Conservation (phyloP, 164 flowering plant genomes). For the Piper longum region DNA sequence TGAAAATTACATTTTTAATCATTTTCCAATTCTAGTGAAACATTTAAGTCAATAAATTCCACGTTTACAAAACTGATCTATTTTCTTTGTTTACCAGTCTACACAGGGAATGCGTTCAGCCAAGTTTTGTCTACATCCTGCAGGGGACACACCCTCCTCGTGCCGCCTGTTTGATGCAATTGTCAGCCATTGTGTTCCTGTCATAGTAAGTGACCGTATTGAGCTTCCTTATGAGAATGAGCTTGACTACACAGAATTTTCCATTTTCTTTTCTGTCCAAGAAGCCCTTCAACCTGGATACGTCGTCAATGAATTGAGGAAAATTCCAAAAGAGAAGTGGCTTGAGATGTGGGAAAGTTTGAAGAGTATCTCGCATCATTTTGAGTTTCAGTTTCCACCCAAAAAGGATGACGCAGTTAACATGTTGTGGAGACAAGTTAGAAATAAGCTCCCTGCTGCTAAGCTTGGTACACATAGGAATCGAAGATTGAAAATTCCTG, state of each 20-base stretch:
- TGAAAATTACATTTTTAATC: no score
- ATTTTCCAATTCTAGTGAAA: no score
- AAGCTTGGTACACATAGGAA: constrained; percentile 60
- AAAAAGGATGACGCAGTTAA: constrained; percentile 66
- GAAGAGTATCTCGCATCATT: constrained; percentile 63
- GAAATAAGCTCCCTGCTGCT: constrained; percentile 56
- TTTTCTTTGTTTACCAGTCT: constrained; percentile 33
- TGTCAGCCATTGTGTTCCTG: constrained; percentile 94
- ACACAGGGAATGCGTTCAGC: constrained; percentile 75
- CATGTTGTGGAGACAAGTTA: constrained; percentile 94
- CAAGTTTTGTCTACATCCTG: constrained; percentile 89
- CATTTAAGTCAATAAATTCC: not conserved
- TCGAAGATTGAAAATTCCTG: constrained; percentile 63
- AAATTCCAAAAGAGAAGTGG: constrained; percentile 64
- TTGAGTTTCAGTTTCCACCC: constrained; percentile 78
- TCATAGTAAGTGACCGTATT: constrained; percentile 80
- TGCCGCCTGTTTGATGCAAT: constrained; percentile 95
- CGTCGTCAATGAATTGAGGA: constrained; percentile 50
- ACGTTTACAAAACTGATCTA: not conserved
- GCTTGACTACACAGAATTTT: constrained; percentile 65
- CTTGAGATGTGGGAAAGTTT: constrained; percentile 68
- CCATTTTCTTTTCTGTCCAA: constrained; percentile 64
- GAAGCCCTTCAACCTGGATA: constrained; percentile 67
- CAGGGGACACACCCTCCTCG: constrained; percentile 97
- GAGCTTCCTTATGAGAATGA: constrained; percentile 95